Conservation (phyloP, 768 basidiomycete genomes). For the Boletus vermiculosoides region DNA sequence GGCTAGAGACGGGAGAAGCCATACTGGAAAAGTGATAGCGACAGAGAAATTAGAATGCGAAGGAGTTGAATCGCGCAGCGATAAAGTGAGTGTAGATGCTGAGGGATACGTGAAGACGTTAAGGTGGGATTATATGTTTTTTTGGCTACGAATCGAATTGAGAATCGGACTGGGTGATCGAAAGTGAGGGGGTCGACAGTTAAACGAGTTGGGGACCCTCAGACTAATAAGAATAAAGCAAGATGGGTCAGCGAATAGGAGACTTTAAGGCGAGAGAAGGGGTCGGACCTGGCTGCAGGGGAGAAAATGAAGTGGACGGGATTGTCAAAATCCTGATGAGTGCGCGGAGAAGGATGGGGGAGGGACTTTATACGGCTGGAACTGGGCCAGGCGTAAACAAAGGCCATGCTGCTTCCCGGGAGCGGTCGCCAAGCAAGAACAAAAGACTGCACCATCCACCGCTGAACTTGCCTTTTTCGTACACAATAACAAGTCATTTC, state of each 20-base stretch:
- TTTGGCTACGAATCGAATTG: slow-evolving; percentile 17
- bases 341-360: not conserved
- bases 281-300: slow-evolving; percentile 31
- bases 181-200: slow-evolving; percentile 7
- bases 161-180: slow-evolving; percentile 27
- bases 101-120: slow-evolving; percentile 29
- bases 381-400: slow-evolving; percentile 1
- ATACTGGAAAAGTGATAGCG: slow-evolving; percentile 13
- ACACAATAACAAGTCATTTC: slow-evolving; percentile 29
- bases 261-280: not conserved
- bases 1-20: slow-evolving; percentile 43
- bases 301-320: slow-evolving; percentile 19
- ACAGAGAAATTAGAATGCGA: slow-evolving; percentile 21
- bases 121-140: slow-evolving; percentile 5
- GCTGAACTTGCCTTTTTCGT: slow-evolving; percentile 25
- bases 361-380: slow-evolving; percentile 28
- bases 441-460: slow-evolving; percentile 22
- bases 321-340: slow-evolving; percentile 39
- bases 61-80: slow-evolving; percentile 33
- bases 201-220: slow-evolving; percentile 16
- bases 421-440: slow-evolving; percentile 36
- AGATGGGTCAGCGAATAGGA: slow-evolving; percentile 14
- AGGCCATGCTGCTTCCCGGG: slow-evolving; percentile 8
- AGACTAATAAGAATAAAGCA: slow-evolving; percentile 23
- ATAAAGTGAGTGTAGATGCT: slow-evolving; percentile 24